Conservation (phyloP, 768 basidiomycete species). For the Tricholoma saponaceum region DNA sequence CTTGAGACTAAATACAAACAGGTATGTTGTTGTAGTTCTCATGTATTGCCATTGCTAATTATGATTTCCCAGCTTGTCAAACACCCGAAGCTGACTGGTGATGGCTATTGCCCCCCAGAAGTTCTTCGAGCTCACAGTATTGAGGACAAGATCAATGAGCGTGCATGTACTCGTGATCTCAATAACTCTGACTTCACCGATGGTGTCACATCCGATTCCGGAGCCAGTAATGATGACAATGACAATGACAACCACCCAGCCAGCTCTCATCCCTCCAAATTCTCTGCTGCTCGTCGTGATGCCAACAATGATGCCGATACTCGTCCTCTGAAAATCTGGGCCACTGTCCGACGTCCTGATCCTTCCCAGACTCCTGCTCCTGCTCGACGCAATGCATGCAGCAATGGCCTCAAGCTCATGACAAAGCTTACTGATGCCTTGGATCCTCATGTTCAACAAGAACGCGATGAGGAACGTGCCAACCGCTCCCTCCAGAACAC, state of each 20-base stretch:
- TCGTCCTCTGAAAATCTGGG: neutral
- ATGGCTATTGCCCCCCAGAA: constrained; percentile 12
- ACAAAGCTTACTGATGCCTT: constrained; percentile 15
- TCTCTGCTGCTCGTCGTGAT: neutral
- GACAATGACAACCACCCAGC: neutral
- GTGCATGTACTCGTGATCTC: constrained; percentile 8
- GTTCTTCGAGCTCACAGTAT: constrained; percentile 8
- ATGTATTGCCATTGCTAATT: neutral
- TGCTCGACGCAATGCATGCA: constrained; percentile 5
- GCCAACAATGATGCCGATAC: neutral
- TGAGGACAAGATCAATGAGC: constrained; percentile 12
- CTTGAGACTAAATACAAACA: constrained; percentile 21
- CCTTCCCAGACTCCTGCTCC: constrained; percentile 5
- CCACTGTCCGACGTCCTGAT: constrained; percentile 2
- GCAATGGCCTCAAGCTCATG: constrained; percentile 16
- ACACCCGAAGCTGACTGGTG: constrained; percentile 26
- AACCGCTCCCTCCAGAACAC: constrained; percentile 18
- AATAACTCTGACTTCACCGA: constrained; percentile 9
- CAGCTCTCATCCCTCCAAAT: neutral
- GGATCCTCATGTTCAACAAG: constrained; percentile 20
- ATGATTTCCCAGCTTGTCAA: constrained; percentile 14
- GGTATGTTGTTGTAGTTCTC: constrained; percentile 10
- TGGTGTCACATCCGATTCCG: neutral
- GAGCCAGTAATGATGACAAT: constrained; percentile 6
- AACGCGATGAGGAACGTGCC: constrained; percentile 19